phyloP scores from a whole-genome alignment of 2,329 filamentous ascomycete genomes.

The Trichoderma guizhouense region DNA sequence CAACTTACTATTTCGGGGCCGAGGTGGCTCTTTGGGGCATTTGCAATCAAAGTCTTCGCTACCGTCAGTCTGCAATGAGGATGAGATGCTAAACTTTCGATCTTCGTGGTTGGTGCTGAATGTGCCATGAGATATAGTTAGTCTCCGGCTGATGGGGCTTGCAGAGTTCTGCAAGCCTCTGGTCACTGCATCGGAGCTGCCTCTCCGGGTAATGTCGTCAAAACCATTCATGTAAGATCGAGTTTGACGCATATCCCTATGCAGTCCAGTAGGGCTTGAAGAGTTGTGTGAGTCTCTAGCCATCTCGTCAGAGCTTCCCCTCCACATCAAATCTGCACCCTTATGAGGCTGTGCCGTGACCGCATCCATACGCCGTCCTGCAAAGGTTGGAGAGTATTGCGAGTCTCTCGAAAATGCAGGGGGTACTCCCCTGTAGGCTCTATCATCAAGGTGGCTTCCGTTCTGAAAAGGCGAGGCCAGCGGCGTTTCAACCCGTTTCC shows the following conservation, averaged over 20 bases:
- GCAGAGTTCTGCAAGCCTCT: background rate
- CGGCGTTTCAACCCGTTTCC: background rate
- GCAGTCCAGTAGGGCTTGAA: background rate
- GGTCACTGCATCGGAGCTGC: background rate
- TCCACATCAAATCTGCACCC: background rate
- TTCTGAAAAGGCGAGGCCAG: background rate
- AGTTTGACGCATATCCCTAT: background rate
- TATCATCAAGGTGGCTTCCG: background rate
- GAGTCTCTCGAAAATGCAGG: background rate
- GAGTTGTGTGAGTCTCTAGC: background rate
- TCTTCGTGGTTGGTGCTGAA: slow-evolving; percentile 41
- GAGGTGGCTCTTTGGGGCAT: slow-evolving; percentile 53
- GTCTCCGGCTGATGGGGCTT: slow-evolving; percentile 34
- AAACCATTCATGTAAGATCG: background rate
- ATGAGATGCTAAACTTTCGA: slow-evolving; percentile 29
- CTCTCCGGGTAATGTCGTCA: slow-evolving; percentile 18
- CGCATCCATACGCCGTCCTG: background rate
- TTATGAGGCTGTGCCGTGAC: background rate
- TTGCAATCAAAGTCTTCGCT: slow-evolving; percentile 50
- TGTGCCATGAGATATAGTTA: slow-evolving; percentile 45
- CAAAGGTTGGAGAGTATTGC: background rate
- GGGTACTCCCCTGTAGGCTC: background rate
- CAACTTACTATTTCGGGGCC: slow-evolving; percentile 56
- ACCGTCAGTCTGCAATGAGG: slow-evolving; percentile 29
- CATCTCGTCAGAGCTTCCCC: background rate